Base-by-base conservation (phyloP, 345 rosid species). In the Rhodomyrtus tomentosa region DNA sequence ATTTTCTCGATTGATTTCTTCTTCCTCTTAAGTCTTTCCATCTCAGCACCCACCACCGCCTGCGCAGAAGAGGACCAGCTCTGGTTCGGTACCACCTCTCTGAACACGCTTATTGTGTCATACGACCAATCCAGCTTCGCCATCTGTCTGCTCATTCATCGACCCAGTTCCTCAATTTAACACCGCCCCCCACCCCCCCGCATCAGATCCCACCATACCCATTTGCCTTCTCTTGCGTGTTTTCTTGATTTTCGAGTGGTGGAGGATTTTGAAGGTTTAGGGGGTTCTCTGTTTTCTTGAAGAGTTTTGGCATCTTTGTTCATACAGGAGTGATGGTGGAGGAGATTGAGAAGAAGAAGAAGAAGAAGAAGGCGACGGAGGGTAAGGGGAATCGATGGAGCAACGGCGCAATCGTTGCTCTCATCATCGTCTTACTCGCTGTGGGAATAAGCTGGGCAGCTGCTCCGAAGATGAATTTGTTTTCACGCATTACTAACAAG, bases 401-500 rank as follows among this genome's bases (percentile, higher is more conserved):
- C 50, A 18, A 62, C 27, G 84, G 84, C 74, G 59, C 62, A 51
- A 56, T 62, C 53, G 18, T 38, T 10, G 84, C 84, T 22, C 80
- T 83, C 40, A 0, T 83, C 53, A 1, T 83, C 20, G 59, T 20
- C 74, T 59, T 42, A 25, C 53, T 83, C 40, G 84, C 84, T 16
- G 80, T 83, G 24, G 84, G 50, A 62, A 80, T 84, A 27, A 59
- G 86, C 40, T 83, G 92, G 45, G 82, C 82, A 4, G 55, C 72
- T 86, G 51, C 82, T 1, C 83, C 89, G 15, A 87, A 62, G 83
- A 55, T 87, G 81, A 88, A 84, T 86, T 89, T 90, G 49, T 86
- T 83, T 87, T 90, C 86, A 13, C 79, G 84, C 3, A 52, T 82
- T 32, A 25, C 24, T 29, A 82, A 87, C 18, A 88, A 87, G 74